Evolutionary conservation across 805 yeast species (phyloP).

Genomic region (Sugiyamaella valdiviana): DNA sequence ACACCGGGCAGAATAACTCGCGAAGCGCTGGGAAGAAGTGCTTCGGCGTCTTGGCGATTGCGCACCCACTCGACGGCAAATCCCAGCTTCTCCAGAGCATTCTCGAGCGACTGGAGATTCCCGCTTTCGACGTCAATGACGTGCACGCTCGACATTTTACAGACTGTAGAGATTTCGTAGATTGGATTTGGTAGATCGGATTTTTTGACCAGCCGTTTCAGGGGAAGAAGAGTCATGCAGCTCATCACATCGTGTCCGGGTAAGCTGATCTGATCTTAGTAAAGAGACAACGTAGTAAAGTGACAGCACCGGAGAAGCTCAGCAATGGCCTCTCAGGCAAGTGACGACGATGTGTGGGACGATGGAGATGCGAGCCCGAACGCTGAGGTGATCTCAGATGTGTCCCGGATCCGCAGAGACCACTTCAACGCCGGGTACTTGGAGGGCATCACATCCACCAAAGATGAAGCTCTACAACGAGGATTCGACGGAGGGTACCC

Average conservation of each 20-base stretch:
- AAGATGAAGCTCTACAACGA: conserved; percentile 61
- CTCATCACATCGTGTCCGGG: background rate
- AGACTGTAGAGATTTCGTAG: background rate
- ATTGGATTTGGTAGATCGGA: background rate
- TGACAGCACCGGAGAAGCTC: background rate
- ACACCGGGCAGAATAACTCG: conserved; percentile 88
- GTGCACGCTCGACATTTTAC: conserved; percentile 42
- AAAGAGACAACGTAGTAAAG: background rate
- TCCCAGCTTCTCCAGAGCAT: conserved; percentile 78
- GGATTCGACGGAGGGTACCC: conserved; percentile 84
- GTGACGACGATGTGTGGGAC: conserved; percentile 8
- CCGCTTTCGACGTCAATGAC: conserved; percentile 94
- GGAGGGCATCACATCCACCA: conserved; percentile 67
- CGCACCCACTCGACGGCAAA: conserved; percentile 57
- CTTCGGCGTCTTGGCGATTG: conserved; percentile 42
- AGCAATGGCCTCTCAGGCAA: background rate
- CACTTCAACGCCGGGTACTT: conserved; percentile 79
- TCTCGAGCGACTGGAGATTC: conserved; percentile 78
- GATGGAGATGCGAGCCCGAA: background rate
- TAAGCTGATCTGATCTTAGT: background rate
- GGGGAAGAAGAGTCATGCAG: background rate
- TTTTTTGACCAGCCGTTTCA: background rate
- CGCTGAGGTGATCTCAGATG: conserved; percentile 8
- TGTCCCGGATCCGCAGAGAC: conserved; percentile 35
- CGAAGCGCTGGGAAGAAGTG: conserved; percentile 22